A percentile compares a stretch with the other conserved stretches of the same genome.
phyloP scores from a whole-genome alignment of 352 stramenopile species.

The Phytophthora multivora region DNA sequence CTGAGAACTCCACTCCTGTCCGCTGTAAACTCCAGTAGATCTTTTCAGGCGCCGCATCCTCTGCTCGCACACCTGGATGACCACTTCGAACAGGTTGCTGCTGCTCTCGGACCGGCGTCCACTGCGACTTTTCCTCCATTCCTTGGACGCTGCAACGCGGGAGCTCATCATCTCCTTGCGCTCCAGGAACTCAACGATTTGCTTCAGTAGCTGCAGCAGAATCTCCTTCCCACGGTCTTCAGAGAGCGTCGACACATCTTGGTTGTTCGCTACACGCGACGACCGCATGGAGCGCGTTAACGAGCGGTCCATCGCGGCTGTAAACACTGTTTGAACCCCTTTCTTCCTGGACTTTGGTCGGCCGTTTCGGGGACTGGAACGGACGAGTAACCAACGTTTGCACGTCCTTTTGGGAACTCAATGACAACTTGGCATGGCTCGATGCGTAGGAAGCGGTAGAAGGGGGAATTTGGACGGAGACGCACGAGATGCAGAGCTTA shows the following conservation, averaged over 20 bases:
- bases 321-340: neutral
- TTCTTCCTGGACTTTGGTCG: neutral
- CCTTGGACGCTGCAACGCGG: slow-evolving; percentile 30
- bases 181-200: slow-evolving; percentile 61
- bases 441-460: slow-evolving; percentile 21
- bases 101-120: slow-evolving; percentile 19
- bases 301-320: slow-evolving; percentile 26
- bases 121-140: slow-evolving; percentile 33
- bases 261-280: slow-evolving; percentile 22
- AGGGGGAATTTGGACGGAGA: slow-evolving; percentile 42
- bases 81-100: slow-evolving; percentile 50
- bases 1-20: slow-evolving; percentile 28
- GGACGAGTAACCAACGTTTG: neutral
- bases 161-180: slow-evolving; percentile 50
- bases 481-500: slow-evolving; percentile 28
- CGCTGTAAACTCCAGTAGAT: slow-evolving; percentile 9
- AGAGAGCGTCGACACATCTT: slow-evolving; percentile 10
- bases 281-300: slow-evolving; percentile 23
- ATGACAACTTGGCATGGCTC: no score
- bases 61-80: slow-evolving; percentile 60
- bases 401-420: slow-evolving; percentile 15
- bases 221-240: slow-evolving; percentile 41
- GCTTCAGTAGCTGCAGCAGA: slow-evolving; percentile 46
- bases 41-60: slow-evolving; percentile 47
- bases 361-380: slow-evolving; percentile 30